phyloP scores from a whole-genome alignment of 768 basidiomycete genomes.

The Collybia nuda region DNA sequence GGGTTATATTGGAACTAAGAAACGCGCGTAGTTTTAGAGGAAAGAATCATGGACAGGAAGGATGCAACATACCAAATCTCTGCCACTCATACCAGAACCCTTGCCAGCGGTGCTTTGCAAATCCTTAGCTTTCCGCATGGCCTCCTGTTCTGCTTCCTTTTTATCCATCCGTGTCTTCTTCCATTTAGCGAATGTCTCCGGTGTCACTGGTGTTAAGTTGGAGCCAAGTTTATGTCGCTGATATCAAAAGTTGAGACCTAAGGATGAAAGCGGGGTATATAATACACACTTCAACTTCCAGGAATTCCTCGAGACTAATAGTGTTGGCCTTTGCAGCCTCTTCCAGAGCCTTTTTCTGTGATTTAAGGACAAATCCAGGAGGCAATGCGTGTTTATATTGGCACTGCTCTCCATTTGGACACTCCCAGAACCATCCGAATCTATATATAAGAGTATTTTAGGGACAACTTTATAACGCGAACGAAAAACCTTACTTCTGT shows the following conservation, averaged over 20 bases:
- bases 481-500: constrained; percentile 55
- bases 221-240: constrained; percentile 93
- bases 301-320: constrained; percentile 94
- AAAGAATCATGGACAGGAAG: constrained; percentile 2
- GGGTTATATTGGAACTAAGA: constrained; percentile 91
- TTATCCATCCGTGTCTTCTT: constrained; percentile 95
- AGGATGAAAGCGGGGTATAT: not conserved
- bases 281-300: constrained; percentile 86
- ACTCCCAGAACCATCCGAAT: constrained; percentile 97
- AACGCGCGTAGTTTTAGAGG: constrained; percentile 7
- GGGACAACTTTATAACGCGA: not conserved
- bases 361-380: constrained; percentile 93
- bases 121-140: constrained; percentile 78
- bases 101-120: constrained; percentile 84
- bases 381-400: constrained; percentile 95
- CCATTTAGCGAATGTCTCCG: constrained; percentile 90
- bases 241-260: not conserved
- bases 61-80: constrained; percentile 73
- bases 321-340: constrained; percentile 86
- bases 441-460: constrained; percentile 30
- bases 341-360: constrained; percentile 88
- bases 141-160: constrained; percentile 89
- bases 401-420: constrained; percentile 85
- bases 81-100: constrained; percentile 89
- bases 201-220: constrained; percentile 91